phyloP scores from a whole-genome alignment of 768 basidiomycete genomes.

The Amylocystis lapponica region DNA sequence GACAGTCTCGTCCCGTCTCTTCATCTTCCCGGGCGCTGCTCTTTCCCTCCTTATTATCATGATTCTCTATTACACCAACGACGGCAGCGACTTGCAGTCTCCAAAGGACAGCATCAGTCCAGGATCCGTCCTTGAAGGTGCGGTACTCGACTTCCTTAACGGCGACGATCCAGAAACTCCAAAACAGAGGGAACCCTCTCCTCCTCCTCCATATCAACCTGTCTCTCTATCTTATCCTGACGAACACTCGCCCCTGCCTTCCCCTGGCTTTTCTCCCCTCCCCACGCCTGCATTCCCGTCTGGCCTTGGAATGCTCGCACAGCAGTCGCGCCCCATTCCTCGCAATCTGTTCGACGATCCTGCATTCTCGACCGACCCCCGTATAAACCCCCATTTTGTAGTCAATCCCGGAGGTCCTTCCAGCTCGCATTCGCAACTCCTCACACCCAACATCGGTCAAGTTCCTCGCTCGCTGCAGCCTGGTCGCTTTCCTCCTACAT shows the following conservation, averaged over 20 bases:
- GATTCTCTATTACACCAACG: too few relatives aligned
- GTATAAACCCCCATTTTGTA: conserved; percentile 22
- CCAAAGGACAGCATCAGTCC: too few relatives aligned
- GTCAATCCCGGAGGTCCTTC: not conserved
- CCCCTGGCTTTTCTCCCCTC: conserved; percentile 2
- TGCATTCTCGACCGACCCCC: conserved; percentile 30
- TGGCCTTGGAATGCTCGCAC: conserved; percentile 6
- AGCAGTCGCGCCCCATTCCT: conserved; percentile 7
- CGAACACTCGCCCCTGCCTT: conserved; percentile 1
- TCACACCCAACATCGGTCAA: not conserved
- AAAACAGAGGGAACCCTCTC: too few relatives aligned
- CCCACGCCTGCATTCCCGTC: conserved; percentile 4
- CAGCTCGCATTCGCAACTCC: not conserved
- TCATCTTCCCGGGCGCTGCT: not conserved
- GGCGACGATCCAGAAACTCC: too few relatives aligned
- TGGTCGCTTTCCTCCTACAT: not conserved
- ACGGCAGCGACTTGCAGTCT: too few relatives aligned
- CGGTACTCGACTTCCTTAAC: too few relatives aligned
- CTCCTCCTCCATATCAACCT: conserved; percentile 4
- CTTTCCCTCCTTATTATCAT: not conserved
- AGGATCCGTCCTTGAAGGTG: too few relatives aligned
- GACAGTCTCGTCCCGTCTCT: conserved; percentile 1
- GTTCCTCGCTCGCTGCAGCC: conserved; percentile 2
- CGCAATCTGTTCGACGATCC: conserved; percentile 21
- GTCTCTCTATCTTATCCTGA: conserved; percentile 8